phyloP scores from a whole-genome alignment of 2,329 filamentous ascomycete genomes.

The Colletotrichum spaethianum region DNA sequence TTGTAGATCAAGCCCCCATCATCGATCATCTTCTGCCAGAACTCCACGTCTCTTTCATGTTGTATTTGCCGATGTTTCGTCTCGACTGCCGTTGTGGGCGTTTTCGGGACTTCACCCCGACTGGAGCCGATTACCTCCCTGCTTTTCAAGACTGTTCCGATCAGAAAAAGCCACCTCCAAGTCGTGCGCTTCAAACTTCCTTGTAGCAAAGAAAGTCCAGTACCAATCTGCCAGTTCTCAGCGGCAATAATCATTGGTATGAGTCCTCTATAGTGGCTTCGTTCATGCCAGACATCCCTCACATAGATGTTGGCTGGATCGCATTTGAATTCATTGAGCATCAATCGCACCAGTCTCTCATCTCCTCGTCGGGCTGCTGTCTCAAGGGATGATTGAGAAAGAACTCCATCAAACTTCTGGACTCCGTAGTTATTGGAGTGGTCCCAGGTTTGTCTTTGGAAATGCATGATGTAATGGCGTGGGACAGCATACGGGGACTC shows the following conservation, averaged over 20 bases:
- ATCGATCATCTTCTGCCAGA: not conserved
- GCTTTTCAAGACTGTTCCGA: not conserved
- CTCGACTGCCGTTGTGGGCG: not conserved
- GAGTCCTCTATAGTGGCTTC: not conserved
- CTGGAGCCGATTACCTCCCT: not conserved
- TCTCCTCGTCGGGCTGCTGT: conserved; percentile 6
- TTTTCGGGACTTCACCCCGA: not conserved
- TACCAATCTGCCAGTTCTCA: not conserved
- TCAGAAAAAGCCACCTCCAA: not conserved
- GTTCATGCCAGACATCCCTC: not conserved
- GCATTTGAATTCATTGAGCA: too few species aligned
- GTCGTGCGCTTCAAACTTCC: not conserved
- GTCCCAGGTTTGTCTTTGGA: not conserved
- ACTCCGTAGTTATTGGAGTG: not conserved
- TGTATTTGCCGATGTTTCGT: not conserved
- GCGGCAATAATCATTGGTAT: conserved; percentile 6
- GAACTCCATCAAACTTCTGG: not conserved
- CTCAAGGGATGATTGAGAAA: not conserved
- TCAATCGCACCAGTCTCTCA: not conserved
- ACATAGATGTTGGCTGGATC: not conserved
- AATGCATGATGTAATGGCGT: not conserved
- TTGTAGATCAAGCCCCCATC: not conserved
- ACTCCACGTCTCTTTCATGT: not conserved
- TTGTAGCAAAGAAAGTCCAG: not conserved
- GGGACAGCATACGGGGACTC: not conserved